Base-by-base conservation (phyloP, 345 rosid species). In the Acer yangbiense region DNA sequence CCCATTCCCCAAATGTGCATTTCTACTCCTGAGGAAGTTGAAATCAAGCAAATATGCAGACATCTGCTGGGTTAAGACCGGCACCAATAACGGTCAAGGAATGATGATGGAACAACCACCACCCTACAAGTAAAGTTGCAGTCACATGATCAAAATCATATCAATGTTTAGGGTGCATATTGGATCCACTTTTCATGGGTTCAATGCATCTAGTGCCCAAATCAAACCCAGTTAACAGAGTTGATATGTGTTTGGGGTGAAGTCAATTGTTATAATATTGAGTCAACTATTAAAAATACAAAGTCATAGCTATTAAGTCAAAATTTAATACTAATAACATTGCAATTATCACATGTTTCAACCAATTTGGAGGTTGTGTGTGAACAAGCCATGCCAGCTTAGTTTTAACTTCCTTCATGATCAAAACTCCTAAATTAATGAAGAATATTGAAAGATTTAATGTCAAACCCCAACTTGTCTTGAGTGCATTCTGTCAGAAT, bases 21-120 rank as follows among this genome's bases (percentile, higher is more conserved):
- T n/a, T n/a, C n/a, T n/a, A 5, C 60, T 81, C 20, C 13, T 58
- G 17, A 68, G 43, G 70, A 71, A 61, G 61, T 66, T 76, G 11
- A 52, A 73, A 20, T 72, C 84, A 39, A 72, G 68, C 4, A 81
- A 73, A 43, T 76, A 77, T 43, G 81, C 78, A 12, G 71, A 77
- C 14, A 71, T 77, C 50, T 57, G 67, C 3, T 77, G 84, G 81
- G 65, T 82, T 54, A 52, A 65, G 20, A 58, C 66, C 3, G 76
- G 61, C 17, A 10, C 6, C 27, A 10, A 18, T 54, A 48, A 2
- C 3, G 46, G 21, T 54, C 25, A 39, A 58, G 32, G 32, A 58
- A 72, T 58, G 32, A 23, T 39, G 48, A 71, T 9, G 9, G 60
- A 32, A 7, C 72, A 21, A 20, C 75, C 65, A 57, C 32, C 32